A percentile compares a stretch with the other conserved stretches of the same genome.
phyloP scores from a whole-genome alignment of 805 yeast genomes.

The Myxozyma mucilagina region DNA sequence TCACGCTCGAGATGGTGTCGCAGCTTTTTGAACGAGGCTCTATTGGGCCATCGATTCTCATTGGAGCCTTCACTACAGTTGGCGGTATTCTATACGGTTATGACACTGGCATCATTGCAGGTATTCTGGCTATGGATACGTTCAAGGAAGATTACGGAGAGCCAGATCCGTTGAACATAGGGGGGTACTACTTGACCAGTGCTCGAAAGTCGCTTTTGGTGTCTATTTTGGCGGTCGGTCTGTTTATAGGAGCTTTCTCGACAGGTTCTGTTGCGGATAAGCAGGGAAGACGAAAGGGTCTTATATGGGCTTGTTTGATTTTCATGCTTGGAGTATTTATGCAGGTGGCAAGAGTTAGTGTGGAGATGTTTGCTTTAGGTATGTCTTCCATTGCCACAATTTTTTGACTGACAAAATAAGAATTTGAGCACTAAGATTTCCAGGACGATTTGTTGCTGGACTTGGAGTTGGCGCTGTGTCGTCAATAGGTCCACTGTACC shows the following conservation, averaged over 20 bases:
- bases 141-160: slow-evolving; percentile 21
- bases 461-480: slow-evolving; percentile 75
- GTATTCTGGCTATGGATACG: slow-evolving; percentile 65
- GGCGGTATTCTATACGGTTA: slow-evolving; percentile 90
- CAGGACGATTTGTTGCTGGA: slow-evolving; percentile 63
- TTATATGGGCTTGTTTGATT: slow-evolving; percentile 63
- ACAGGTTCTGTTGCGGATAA: slow-evolving; percentile 19
- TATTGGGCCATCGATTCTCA: slow-evolving; percentile 52
- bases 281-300: slow-evolving; percentile 19
- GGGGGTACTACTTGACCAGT: slow-evolving; percentile 14
- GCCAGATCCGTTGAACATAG: slow-evolving; percentile 6
- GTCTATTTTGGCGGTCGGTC: slow-evolving; percentile 18
- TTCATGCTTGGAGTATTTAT: slow-evolving; percentile 81
- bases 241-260: slow-evolving; percentile 24
- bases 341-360: slow-evolving; percentile 74
- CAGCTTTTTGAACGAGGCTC: slow-evolving; percentile 16
- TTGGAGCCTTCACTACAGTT: slow-evolving; percentile 81
- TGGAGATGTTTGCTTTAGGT: slow-evolving; percentile 75
- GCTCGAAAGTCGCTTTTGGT: slow-evolving; percentile 20
- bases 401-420: not conserved
- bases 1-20: not conserved
- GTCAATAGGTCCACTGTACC: slow-evolving; percentile 74
- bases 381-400: not conserved
- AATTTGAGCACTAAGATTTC: slow-evolving; percentile 13
- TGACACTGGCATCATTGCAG: slow-evolving; percentile 85